Percentiles rank a stretch among this genome's conserved stretches.
phyloP scores from a whole-genome alignment of 75 land plant genomes.

The Selaginella tamariscina region DNA sequence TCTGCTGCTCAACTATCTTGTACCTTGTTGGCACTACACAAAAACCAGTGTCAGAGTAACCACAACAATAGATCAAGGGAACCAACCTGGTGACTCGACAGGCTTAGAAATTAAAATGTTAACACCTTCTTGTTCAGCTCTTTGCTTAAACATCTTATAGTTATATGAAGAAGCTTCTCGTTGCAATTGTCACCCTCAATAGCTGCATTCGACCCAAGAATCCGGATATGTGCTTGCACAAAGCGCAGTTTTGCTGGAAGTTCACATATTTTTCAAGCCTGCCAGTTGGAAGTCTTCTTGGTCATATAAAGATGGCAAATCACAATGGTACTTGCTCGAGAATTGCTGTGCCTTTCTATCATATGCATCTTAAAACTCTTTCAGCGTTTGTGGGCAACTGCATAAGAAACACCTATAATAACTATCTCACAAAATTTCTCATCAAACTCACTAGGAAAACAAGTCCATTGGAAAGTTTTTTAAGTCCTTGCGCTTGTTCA shows the following conservation, averaged over 20 bases:
- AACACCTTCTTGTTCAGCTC: not conserved
- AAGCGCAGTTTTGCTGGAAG: not conserved
- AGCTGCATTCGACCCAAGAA: not conserved
- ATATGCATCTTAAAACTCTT: not conserved
- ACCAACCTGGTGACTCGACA: not conserved
- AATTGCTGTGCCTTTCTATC: not conserved
- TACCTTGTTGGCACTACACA: not conserved
- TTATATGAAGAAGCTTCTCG: not conserved
- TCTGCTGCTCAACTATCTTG: not conserved
- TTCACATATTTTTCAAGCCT: not conserved
- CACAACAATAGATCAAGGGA: not conserved
- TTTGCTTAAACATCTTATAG: not conserved
- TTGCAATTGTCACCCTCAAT: not conserved
- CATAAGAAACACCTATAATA: not conserved
- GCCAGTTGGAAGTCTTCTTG: too few relatives aligned
- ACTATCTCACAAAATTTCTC: not conserved
- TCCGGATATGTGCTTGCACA: not conserved
- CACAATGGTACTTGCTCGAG: not conserved
- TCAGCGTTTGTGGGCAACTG: not conserved
- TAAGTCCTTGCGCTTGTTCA: not conserved
- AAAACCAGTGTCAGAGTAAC: not conserved
- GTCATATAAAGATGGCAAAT: not conserved
- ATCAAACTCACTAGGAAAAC: not conserved
- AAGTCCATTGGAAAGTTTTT: constrained; percentile 1
- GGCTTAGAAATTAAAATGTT: not conserved